Conservation (phyloP, 2,329 filamentous ascomycete genomes). For the Botryotinia globosa region DNA sequence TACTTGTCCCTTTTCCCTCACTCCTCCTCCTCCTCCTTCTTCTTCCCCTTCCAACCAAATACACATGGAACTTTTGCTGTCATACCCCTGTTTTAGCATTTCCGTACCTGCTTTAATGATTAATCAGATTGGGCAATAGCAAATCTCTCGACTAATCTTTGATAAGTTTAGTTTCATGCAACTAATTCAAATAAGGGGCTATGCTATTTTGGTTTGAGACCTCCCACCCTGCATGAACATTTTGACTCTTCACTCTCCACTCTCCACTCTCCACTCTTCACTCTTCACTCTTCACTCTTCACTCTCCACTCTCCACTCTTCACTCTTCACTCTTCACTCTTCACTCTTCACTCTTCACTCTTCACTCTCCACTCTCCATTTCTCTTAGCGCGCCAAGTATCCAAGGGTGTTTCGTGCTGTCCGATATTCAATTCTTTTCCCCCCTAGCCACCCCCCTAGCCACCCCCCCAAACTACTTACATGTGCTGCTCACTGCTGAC, state of each 20-base stretch:
- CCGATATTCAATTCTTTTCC: not conserved
- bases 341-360: not conserved
- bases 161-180: not conserved
- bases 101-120: constrained; percentile 15
- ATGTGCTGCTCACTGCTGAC: not conserved
- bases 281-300: too few species aligned
- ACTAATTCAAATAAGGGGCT: not conserved
- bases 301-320: not conserved
- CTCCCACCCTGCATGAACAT: constrained; percentile 3
- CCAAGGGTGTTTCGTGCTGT: constrained; percentile 4
- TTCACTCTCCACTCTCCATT: not conserved
- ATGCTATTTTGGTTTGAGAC: constrained; percentile 14
- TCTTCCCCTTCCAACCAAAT: not conserved
- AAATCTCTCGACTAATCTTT: not conserved
- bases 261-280: not conserved
- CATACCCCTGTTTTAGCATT: not conserved
- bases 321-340: not conserved
- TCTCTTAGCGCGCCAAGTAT: not conserved
- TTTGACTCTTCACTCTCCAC: not conserved
- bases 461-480: not conserved
- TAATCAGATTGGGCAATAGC: constrained; percentile 2
- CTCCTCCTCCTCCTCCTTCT: too few species aligned
- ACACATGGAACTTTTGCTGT: not conserved
- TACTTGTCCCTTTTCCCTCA: not conserved
- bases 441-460: not conserved